These are phyloP conservation scores for Phytopythium aichiense DNA, from an alignment of 352 stramenopile species.

Conservation along the genomic window DNA sequence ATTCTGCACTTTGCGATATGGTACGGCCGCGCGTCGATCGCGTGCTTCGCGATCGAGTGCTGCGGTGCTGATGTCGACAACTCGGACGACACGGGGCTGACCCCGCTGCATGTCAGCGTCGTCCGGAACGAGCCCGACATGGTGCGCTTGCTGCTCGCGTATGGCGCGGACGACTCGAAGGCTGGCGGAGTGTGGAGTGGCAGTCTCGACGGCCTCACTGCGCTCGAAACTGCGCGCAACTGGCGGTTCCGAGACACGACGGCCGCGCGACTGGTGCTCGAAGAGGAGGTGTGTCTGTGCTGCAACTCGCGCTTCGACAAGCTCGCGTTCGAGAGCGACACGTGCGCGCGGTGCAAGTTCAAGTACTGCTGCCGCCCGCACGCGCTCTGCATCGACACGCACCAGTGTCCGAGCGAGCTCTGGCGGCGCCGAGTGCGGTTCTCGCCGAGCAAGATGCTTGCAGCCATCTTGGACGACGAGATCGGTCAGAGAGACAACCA, in stretches of 20 bases:
- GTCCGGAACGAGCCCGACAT: slow-evolving; percentile 77
- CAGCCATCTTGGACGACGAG: slow-evolving; percentile 1
- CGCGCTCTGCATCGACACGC: slow-evolving; percentile 52
- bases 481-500: background rate
- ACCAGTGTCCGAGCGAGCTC: slow-evolving; percentile 52
- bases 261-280: slow-evolving; percentile 57
- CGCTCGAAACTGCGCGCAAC: slow-evolving; percentile 48
- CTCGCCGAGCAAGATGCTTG: background rate
- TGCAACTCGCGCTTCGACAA: slow-evolving; percentile 75
- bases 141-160: slow-evolving; percentile 56
- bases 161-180: slow-evolving; percentile 32
- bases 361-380: slow-evolving; percentile 53
- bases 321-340: slow-evolving; percentile 45
- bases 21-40: slow-evolving; percentile 53
- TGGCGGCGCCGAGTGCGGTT: background rate
- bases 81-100: slow-evolving; percentile 59
- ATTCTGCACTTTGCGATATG: slow-evolving; percentile 77
- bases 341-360: slow-evolving; percentile 51
- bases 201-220: slow-evolving; percentile 31
- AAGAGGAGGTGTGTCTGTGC: slow-evolving; percentile 74
- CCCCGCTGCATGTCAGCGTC: slow-evolving; percentile 73
- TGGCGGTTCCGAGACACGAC: slow-evolving; percentile 71
- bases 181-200: slow-evolving; percentile 35
- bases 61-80: slow-evolving; percentile 70
- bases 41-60: slow-evolving; percentile 57